Percentiles rank a stretch among this genome's conserved stretches.
Evolutionary conservation across 805 yeast genomes (phyloP).

Genomic region (Lipomyces japonicus): DNA sequence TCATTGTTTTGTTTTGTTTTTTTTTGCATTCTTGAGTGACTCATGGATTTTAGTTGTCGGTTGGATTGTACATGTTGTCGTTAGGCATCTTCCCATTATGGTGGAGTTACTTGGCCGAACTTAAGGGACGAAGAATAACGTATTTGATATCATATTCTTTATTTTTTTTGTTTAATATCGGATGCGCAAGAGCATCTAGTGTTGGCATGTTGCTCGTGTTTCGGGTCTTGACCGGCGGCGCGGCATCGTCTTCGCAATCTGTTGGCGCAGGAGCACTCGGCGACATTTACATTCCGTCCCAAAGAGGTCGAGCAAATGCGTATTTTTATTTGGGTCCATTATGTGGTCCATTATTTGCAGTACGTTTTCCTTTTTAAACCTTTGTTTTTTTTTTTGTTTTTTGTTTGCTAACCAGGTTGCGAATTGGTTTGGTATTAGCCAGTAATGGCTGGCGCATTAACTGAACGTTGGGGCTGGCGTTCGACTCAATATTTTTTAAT

Average conservation of each 20-base stretch:
- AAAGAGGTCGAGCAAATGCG: constrained; percentile 78
- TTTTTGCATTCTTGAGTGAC: neutral
- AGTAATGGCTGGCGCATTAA: constrained; percentile 71
- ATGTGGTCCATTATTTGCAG: constrained; percentile 68
- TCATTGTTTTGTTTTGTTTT: neutral
- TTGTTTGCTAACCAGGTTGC: too few species aligned
- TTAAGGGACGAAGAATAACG: constrained; percentile 68
- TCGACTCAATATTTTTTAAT: constrained; percentile 84
- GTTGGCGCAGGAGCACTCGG: constrained; percentile 88
- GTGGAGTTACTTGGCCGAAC: constrained; percentile 82
- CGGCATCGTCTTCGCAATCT: constrained; percentile 80
- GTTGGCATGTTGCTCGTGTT: constrained; percentile 63
- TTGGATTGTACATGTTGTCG: constrained; percentile 71
- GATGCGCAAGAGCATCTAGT: constrained; percentile 61
- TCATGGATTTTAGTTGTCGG: constrained; percentile 41
- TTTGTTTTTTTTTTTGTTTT: too few species aligned
- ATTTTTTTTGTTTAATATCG: constrained; percentile 58
- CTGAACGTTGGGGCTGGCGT: constrained; percentile 76
- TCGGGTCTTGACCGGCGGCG: constrained; percentile 71
- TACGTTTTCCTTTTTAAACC: neutral
- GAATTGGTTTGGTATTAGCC: constrained; percentile 42
- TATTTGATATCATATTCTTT: constrained; percentile 64
- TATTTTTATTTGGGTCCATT: constrained; percentile 76
- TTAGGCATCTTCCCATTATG: constrained; percentile 79
- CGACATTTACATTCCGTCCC: constrained; percentile 62